Percentiles rank a stretch among this genome's conserved stretches.
Conservation (phyloP, 2,329 filamentous ascomycete genomes). For the Rutstroemia sydowiana region DNA sequence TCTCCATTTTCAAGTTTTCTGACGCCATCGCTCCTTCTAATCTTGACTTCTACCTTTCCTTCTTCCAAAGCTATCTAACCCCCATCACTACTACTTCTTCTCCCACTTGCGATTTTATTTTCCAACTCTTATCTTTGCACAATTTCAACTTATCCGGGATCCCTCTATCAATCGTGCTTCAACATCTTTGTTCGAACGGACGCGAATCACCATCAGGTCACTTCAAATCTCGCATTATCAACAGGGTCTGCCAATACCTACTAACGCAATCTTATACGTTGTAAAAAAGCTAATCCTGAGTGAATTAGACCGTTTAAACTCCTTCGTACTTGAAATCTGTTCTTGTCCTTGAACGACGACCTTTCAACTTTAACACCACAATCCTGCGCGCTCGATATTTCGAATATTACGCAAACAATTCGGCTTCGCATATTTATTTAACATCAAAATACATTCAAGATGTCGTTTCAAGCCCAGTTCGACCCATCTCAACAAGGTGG, state of each 20-base stretch:
- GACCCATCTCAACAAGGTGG: constrained; percentile 53
- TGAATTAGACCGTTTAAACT: constrained; percentile 7
- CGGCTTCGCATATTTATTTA: background rate
- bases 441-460: background rate
- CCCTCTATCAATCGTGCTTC: too few relatives aligned
- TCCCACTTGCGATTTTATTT: background rate
- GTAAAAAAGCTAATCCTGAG: constrained; percentile 3
- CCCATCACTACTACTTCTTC: background rate
- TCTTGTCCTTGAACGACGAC: background rate
- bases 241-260: constrained; percentile 8
- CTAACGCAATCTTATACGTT: background rate
- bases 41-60: background rate
- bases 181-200: background rate
- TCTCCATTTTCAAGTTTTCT: too few relatives aligned
- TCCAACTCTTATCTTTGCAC: background rate
- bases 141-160: too few relatives aligned
- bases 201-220: background rate
- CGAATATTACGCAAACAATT: background rate
- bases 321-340: constrained; percentile 1
- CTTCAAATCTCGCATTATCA: background rate
- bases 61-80: background rate
- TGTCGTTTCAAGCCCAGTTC: constrained; percentile 30
- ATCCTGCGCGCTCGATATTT: background rate
- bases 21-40: background rate
- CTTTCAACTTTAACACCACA: constrained; percentile 5